These are phyloP conservation scores for Heritiera littoralis DNA, from an alignment of 345 rosid genomes.

Conservation along the genomic window DNA sequence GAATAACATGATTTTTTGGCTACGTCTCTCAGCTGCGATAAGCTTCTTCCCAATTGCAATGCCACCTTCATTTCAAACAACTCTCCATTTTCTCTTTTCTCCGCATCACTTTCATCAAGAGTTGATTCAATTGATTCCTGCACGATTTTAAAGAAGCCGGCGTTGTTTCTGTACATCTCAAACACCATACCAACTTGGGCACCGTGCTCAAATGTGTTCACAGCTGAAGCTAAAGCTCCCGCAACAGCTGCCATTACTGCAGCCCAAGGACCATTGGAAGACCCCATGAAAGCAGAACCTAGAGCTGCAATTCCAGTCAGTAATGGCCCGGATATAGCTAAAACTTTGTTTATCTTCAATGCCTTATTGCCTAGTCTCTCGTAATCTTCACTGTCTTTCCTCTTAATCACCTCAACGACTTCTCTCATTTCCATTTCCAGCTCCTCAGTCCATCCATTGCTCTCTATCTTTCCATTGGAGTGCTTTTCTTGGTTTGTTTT, in stretches of 20 bases:
- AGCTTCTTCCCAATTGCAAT: conserved; percentile 49
- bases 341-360: conserved; percentile 37
- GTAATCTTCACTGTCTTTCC: conserved; percentile 50
- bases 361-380: conserved; percentile 39
- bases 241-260: conserved; percentile 35
- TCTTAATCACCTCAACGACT: conserved; percentile 34
- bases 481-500: neutral
- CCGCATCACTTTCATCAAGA: conserved; percentile 31
- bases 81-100: conserved; percentile 48
- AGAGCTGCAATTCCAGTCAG: conserved; percentile 44
- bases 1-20: conserved; percentile 25
- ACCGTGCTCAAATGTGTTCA: conserved; percentile 50
- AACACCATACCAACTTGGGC: conserved; percentile 58
- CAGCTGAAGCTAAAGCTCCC: conserved; percentile 44
- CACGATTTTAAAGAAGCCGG: conserved; percentile 47
- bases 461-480: neutral
- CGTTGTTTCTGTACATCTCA: conserved; percentile 54
- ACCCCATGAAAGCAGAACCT: conserved; percentile 40
- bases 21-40: conserved; percentile 44
- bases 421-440: conserved; percentile 46
- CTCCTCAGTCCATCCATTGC: conserved; percentile 46
- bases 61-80: conserved; percentile 42
- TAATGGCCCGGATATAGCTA: conserved; percentile 51
- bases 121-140: conserved; percentile 47
- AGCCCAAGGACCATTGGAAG: conserved; percentile 23